These are phyloP conservation scores for Diplocarpon mali DNA, from an alignment of 2,329 filamentous ascomycete genomes.

Conservation along the genomic window DNA sequence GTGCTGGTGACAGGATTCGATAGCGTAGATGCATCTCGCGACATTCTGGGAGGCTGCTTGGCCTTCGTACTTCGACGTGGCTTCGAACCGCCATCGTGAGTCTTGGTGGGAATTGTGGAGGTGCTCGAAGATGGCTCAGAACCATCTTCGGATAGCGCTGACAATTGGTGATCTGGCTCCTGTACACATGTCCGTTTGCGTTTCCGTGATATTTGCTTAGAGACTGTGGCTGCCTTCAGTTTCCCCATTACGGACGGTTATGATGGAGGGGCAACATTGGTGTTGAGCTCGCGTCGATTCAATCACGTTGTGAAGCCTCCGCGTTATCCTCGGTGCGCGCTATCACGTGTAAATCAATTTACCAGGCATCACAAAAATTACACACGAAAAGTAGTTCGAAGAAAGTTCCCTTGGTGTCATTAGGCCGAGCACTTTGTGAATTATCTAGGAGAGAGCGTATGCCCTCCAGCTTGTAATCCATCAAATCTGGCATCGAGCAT, in stretches of 20 bases:
- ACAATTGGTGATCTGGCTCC: slow-evolving; percentile 10
- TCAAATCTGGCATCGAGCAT: slow-evolving; percentile 3
- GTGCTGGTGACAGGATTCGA: slow-evolving; percentile 18
- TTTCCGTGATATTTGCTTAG: slow-evolving; percentile 31
- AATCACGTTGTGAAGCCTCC: background rate
- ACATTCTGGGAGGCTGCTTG: slow-evolving; percentile 14
- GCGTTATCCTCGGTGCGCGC: too few species aligned
- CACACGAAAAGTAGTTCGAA: too few species aligned
- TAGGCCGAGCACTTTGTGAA: background rate
- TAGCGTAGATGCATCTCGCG: slow-evolving; percentile 18
- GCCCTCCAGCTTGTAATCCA: background rate
- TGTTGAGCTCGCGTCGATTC: background rate
- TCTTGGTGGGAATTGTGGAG: slow-evolving; percentile 42
- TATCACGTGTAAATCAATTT: too few species aligned
- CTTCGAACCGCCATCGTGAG: slow-evolving; percentile 39
- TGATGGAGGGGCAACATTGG: background rate
- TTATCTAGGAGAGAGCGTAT: background rate
- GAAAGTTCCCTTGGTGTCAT: too few species aligned
- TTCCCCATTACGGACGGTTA: slow-evolving; percentile 18
- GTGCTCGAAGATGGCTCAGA: slow-evolving; percentile 21
- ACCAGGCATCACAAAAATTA: too few species aligned
- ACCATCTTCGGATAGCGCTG: slow-evolving; percentile 1
- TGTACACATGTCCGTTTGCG: slow-evolving; percentile 29
- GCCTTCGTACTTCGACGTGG: slow-evolving; percentile 34
- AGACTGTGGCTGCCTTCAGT: slow-evolving; percentile 37